phyloP scores from a whole-genome alignment of 2,329 filamentous ascomycete species.

The Plectosphaerella cucumerina region DNA sequence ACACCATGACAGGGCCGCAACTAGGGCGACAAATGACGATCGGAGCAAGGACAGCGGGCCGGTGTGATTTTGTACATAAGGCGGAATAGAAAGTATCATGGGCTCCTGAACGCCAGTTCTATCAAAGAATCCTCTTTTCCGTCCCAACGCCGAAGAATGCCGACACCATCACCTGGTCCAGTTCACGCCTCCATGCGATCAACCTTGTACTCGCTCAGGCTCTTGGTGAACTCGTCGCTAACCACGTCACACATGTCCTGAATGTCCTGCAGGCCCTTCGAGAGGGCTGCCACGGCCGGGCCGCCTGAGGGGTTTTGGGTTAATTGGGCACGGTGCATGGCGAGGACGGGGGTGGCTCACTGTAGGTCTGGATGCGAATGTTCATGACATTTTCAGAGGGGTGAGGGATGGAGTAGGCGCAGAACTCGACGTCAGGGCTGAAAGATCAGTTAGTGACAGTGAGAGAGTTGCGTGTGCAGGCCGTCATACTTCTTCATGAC shows the following conservation, averaged over 20 bases:
- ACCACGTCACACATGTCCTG: slow-evolving; percentile 93
- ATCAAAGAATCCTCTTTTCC: slow-evolving; percentile 1
- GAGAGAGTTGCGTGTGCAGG: no score
- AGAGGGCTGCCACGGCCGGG: slow-evolving; percentile 77
- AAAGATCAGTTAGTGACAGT: slow-evolving; percentile 3
- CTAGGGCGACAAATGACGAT: slow-evolving; percentile 4
- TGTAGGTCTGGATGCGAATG: slow-evolving; percentile 92
- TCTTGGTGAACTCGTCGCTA: slow-evolving; percentile 76
- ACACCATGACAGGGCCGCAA: slow-evolving; percentile 12
- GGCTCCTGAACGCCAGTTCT: slow-evolving; percentile 24
- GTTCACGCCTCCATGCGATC: slow-evolving; percentile 13
- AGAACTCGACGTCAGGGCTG: slow-evolving; percentile 95
- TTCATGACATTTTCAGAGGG: slow-evolving; percentile 97
- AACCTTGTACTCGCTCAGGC: slow-evolving; percentile 50
- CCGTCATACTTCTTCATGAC: slow-evolving; percentile 89
- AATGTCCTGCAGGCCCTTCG: slow-evolving; percentile 85
- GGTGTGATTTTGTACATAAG: slow-evolving; percentile 3
- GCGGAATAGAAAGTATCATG: slow-evolving; percentile 9
- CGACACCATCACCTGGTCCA: no score
- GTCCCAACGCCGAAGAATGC: background rate
- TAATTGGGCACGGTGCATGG: background rate
- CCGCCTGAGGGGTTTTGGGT: slow-evolving; percentile 42
- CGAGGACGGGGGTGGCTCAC: slow-evolving; percentile 46
- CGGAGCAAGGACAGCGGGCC: background rate
- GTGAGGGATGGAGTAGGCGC: slow-evolving; percentile 95